Base-by-base conservation (phyloP, 208 protist species). In the Wallacemonas sp. region DNA sequence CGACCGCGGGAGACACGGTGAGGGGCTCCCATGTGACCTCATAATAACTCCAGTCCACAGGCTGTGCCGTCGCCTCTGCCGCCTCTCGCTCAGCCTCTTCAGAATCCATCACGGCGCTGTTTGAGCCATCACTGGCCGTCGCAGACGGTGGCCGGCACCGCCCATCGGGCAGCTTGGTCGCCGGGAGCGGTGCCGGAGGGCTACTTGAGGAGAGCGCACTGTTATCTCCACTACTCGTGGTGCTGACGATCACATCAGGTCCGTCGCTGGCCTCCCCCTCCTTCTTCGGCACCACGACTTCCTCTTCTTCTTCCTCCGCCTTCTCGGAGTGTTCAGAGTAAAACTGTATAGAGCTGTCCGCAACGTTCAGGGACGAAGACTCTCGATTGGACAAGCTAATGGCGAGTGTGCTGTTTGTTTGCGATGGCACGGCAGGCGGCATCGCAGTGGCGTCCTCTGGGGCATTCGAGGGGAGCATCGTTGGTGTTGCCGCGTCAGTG, bases 11-110 rank as follows among this genome's bases (percentile, higher is more conserved):
- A 2, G 51, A 58, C 28, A 58, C 28, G 19, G 28, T 21, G 9
- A 58, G 51, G 4, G 51, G 51, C 30, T 58, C 51, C 51, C 51
- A 58, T 26, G 28, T 38, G 28, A 58, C 30, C 51, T 58, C 51
- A 31, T 58, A 1, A n/a, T 58, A 24, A 19, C 30, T 58, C 51
- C 51, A 58, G 51, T 58, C 51, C 14, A 58, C n/a, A 31, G 51
- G 2, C 51, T 58, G 51, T 39, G 51, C n/a, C n/a, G n/a, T n/a
- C n/a, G n/a, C n/a, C n/a, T n/a, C n/a, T n/a, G n/a, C n/a, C n/a
- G n/a, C n/a, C n/a, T n/a, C n/a, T n/a, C n/a, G n/a, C n/a, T n/a
- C n/a, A n/a, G n/a, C n/a, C n/a, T n/a, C n/a, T n/a, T n/a, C n/a
- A n/a, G n/a, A n/a, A n/a, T n/a, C n/a, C n/a, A n/a, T n/a, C n/a